Evolutionary conservation across 225 moss, liverwort and hornwort species (phyloP).

Genomic region (Anthoceros angustus): DNA sequence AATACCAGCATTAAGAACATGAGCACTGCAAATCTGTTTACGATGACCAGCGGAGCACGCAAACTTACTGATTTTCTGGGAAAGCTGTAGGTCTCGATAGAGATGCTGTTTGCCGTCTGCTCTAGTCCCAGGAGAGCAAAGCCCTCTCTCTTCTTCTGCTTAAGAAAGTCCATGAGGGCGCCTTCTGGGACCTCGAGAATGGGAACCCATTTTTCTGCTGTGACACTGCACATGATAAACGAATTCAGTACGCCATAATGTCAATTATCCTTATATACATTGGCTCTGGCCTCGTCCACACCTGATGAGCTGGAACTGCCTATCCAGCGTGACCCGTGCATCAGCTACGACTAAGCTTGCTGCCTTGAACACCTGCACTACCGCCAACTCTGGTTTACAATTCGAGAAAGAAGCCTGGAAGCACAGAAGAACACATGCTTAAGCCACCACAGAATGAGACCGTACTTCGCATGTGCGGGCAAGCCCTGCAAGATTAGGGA

Average conservation of each 20-base stretch:
- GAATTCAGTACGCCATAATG: no score
- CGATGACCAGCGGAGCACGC: no score
- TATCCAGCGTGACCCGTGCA: conserved; percentile 20
- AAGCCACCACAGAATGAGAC: conserved; percentile 2
- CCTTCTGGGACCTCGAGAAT: conserved; percentile 41
- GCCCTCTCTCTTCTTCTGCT: conserved; percentile 40
- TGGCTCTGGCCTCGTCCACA: not conserved
- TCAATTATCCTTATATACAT: no score
- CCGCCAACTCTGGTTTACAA: not conserved
- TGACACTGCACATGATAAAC: conserved; percentile 24
- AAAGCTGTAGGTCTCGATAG: conserved; percentile 37
- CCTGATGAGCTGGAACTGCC: conserved; percentile 41
- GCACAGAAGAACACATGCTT: no score
- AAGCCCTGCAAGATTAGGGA: conserved; percentile 40
- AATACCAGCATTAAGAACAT: not conserved
- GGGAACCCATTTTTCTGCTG: conserved; percentile 40
- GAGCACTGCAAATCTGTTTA: not conserved
- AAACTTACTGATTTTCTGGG: conserved; percentile 38
- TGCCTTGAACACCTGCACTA: conserved; percentile 43
- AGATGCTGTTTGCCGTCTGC: conserved; percentile 37
- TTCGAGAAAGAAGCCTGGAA: no score
- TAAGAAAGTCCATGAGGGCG: conserved; percentile 32
- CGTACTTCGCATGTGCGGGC: conserved; percentile 68
- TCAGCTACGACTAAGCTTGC: conserved; percentile 44
- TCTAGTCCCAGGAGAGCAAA: conserved; percentile 49